Evolutionary conservation across 495 filamentous ascomycete genomes (phyloP).

Genomic region (Neurospora sp.): DNA sequence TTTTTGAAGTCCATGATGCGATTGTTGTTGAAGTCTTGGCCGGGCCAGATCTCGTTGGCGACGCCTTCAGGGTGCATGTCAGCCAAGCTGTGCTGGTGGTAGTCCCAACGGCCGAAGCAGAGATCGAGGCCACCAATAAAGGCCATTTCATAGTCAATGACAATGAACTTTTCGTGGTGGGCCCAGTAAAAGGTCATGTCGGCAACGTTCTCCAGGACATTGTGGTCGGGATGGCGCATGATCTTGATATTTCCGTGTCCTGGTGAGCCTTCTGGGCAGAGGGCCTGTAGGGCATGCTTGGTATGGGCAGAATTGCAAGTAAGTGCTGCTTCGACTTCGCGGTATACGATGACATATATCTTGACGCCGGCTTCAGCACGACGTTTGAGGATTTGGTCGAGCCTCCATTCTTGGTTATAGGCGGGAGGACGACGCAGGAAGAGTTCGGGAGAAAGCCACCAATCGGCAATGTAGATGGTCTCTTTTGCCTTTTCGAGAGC

Average conservation of each 20-base stretch:
- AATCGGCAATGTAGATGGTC: conserved; percentile 90
- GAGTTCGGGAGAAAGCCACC: conserved; percentile 93
- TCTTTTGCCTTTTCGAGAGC: conserved; percentile 83
- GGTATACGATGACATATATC: conserved; percentile 90
- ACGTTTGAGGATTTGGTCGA: conserved; percentile 80
- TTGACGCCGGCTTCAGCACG: conserved; percentile 87
- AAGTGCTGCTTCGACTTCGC: conserved; percentile 73
- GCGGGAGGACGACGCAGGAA: conserved; percentile 80
- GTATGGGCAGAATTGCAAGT: conserved; percentile 92
- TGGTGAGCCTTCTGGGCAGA: conserved; percentile 70
- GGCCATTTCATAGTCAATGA: conserved; percentile 81
- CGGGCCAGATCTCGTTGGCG: conserved; percentile 81
- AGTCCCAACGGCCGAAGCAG: conserved; percentile 94
- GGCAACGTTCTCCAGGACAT: conserved; percentile 82
- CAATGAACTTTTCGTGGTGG: conserved; percentile 93
- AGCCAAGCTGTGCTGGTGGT: conserved; percentile 71
- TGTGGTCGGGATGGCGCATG: conserved; percentile 93
- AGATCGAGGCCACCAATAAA: conserved; percentile 92
- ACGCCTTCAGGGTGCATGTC: conserved; percentile 82
- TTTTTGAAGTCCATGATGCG: conserved; percentile 92
- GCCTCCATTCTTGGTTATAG: conserved; percentile 73
- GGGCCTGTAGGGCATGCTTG: conserved; percentile 70
- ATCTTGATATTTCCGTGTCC: conserved; percentile 81
- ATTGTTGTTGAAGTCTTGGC: conserved; percentile 94
- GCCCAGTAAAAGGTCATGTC: conserved; percentile 99